Evolutionary conservation across 2,329 filamentous ascomycete genomes (phyloP), one percentile per base, ranked within the genome.

Genomic region (Ophiocordyceps camponoti-floridani): DNA sequence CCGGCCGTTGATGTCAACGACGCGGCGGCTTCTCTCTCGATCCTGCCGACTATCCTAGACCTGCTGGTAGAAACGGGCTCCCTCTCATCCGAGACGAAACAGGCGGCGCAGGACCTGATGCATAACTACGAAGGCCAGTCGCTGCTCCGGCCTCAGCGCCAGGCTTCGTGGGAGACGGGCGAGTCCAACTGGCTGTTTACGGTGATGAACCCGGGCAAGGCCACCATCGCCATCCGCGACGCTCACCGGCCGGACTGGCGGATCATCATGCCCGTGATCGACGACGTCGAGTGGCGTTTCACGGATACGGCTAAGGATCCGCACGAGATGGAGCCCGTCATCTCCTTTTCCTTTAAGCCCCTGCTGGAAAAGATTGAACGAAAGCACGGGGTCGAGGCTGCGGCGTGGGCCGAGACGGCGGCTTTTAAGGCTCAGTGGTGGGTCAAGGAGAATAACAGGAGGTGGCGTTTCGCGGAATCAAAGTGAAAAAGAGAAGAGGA

Each of bases 81-180:
- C 13, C 52, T 62, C 40, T 52, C 53, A 37, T 43, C 46, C 3
- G 46, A 53, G 31, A 51, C 55, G 12, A 47, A 49, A 14, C 43
- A 45, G 9, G 56, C 54, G 11, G 57, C 57, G 0, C 48, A 43
- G 2, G 58, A 61, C 26, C 51, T 62, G 9, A 47, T 58, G 1
- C 51, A 52, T 38, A 60, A 62, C 43, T 62, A 60, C 40, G 59
- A 62, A 41, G 59, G 59, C 8, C 57, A 61, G 44, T 62, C 59
- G 0, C 52, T 62, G 1, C 54, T 62, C 35, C 57, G 59, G 11
- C 56, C 57, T 0, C 54, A 56, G 33, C 53, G 52, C 43, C 51
- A 47, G 2, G 26, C 31, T 7, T 53, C 52, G 13, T 45, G 48
- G 2, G 10, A 43, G 14, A 48, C 50, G 1, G 52, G 56, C 2